Evolutionary conservation across 2,329 filamentous ascomycete genomes (phyloP).

Genomic region (Cordyceps tenuipes): DNA sequence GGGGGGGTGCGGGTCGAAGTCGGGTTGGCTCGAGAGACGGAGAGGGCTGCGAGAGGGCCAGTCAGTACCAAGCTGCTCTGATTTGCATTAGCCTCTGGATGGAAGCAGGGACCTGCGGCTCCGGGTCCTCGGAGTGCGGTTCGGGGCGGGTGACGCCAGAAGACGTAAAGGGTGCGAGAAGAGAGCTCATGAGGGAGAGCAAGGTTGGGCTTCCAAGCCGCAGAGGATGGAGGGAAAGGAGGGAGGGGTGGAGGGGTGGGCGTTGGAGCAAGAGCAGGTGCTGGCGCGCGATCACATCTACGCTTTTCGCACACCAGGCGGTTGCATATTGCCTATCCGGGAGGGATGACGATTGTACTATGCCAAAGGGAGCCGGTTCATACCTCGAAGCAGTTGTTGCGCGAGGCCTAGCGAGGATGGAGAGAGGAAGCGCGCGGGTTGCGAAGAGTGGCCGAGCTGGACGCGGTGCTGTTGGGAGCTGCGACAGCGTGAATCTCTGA

Average conservation of each 20-base stretch:
- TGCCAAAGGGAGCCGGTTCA: neutral
- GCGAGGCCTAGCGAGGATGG: neutral
- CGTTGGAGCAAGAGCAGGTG: slow-evolving; percentile 6
- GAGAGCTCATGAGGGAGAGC: neutral
- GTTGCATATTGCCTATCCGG: neutral
- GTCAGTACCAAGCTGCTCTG: slow-evolving; percentile 4
- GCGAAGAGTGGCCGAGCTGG: neutral
- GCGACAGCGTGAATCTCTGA: neutral
- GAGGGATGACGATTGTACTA: neutral
- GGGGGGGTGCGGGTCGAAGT: slow-evolving; percentile 9
- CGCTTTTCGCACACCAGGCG: neutral
- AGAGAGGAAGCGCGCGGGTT: neutral
- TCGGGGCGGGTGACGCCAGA: neutral
- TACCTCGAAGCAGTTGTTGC: neutral
- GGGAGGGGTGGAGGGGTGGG: slow-evolving; percentile 5
- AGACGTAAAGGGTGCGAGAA: neutral
- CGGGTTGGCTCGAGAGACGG: slow-evolving; percentile 4
- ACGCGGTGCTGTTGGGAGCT: neutral
- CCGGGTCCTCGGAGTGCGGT: neutral
- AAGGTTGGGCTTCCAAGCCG: slow-evolving; percentile 7
- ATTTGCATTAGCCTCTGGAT: slow-evolving; percentile 2
- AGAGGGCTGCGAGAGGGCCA: neutral
- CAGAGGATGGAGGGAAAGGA: neutral
- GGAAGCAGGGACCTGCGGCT: slow-evolving; percentile 1
- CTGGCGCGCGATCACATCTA: slow-evolving; percentile 1